A percentile compares a stretch with the other conserved stretches of the same genome.
Evolutionary conservation across 169 alveolate species (phyloP).

Genomic region (Plasmodium reichenowi): DNA sequence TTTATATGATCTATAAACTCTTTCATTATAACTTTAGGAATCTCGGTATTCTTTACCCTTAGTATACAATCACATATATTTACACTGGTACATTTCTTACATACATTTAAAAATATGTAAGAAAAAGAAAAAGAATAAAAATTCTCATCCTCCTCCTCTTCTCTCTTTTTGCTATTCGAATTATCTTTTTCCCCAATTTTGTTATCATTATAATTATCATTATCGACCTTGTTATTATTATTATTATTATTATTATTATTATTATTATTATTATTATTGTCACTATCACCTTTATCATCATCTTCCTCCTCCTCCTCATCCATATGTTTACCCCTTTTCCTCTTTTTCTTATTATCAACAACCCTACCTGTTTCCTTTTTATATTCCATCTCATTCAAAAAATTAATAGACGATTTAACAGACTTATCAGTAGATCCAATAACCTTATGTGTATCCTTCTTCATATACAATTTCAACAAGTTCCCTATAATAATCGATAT

Average conservation of each 20-base stretch:
- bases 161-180: conserved; percentile 6
- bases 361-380: background rate
- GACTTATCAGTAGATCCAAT: no score
- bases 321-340: background rate
- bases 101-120: conserved; percentile 47
- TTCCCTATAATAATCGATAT: conserved; percentile 36
- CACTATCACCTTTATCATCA: background rate
- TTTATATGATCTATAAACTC: conserved; percentile 76
- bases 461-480: conserved; percentile 34
- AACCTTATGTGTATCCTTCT: background rate
- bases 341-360: conserved; percentile 6
- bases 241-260: background rate
- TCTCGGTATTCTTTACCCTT: conserved; percentile 73
- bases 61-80: conserved; percentile 81
- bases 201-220: background rate
- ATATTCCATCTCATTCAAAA: background rate
- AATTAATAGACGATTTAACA: background rate
- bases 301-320: background rate
- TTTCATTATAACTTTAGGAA: conserved; percentile 77
- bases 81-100: conserved; percentile 77
- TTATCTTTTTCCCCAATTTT: background rate
- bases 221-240: no score
- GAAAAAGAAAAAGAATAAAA: conserved; percentile 63
- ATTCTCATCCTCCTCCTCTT: background rate
- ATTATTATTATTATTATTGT: background rate